These are phyloP conservation scores for Magnaporthiopsis poae DNA, from an alignment of 2,329 filamentous ascomycete species.

Conservation along the genomic window DNA sequence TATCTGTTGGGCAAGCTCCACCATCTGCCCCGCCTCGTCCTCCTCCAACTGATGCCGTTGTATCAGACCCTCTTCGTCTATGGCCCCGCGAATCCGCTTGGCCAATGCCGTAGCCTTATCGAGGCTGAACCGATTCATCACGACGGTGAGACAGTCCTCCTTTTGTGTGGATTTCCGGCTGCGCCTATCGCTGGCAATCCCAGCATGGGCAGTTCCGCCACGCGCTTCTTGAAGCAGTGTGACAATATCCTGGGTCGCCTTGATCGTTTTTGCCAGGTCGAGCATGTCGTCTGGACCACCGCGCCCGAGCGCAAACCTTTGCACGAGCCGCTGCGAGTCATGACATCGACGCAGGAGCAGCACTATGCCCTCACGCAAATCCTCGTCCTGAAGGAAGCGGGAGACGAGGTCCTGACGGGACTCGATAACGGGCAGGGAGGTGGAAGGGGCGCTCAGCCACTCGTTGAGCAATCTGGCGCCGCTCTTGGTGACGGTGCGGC, in stretches of 20 bases:
- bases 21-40: slow-evolving; percentile 58
- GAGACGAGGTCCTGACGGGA: slow-evolving; percentile 72
- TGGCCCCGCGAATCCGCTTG: slow-evolving; percentile 60
- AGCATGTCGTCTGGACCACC: slow-evolving; percentile 89
- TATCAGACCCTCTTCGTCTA: slow-evolving; percentile 85
- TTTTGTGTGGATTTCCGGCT: neutral
- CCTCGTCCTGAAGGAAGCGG: slow-evolving; percentile 55
- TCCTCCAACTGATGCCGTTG: slow-evolving; percentile 71
- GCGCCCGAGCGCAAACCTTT: slow-evolving; percentile 85
- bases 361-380: slow-evolving; percentile 61
- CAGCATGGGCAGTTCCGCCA: slow-evolving; percentile 7
- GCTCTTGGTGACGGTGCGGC: slow-evolving; percentile 82
- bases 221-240: slow-evolving; percentile 28
- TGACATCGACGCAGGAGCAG: slow-evolving; percentile 63
- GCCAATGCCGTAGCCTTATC: slow-evolving; percentile 60
- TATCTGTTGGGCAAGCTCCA: slow-evolving; percentile 63
- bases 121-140: slow-evolving; percentile 54
- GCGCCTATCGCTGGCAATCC: no score
- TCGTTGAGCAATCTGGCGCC: slow-evolving; percentile 75
- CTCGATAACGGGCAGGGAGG: slow-evolving; percentile 70
- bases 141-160: slow-evolving; percentile 28
- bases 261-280: slow-evolving; percentile 70
- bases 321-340: slow-evolving; percentile 80
- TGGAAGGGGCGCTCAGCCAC: slow-evolving; percentile 78
- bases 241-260: slow-evolving; percentile 59